Base-by-base conservation (phyloP, 1,284 basidiomycete species). In the Phenoliferia sp. region DNA sequence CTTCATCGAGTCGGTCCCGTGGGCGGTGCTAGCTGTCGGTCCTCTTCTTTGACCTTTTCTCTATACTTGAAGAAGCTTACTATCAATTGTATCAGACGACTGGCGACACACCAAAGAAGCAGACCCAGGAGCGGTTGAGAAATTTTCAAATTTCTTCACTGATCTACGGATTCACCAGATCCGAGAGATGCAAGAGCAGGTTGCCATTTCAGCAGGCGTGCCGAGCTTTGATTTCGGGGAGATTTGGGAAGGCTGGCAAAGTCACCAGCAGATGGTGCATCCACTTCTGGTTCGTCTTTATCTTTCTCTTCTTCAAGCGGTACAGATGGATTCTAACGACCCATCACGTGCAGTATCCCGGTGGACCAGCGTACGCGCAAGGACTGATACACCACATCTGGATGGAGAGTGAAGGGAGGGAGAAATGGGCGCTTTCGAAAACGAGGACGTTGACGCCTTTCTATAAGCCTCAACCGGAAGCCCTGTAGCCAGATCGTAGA, bases 181-280 rank as follows among this genome's bases (percentile, higher is more conserved):
- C 39, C 69, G 74, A 16, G 66, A 75, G 56, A 74, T 76, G 75
- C 68, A 71, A 58, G 67, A 74, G 48, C 67, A 67, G 32, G 67
- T 76, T 22, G 69, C 69, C 17, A 57, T 57, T n/a, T 66, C 68
- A 48, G 44, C 67, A 32, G 74, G 74, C 1, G 34, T 75, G 1
- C 71, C 71, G 3, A 58, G 70, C 36, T 76, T 72, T 39, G 76
- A 77, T 58, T 76, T 74, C 55, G 75, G 75, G 0, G 67, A 70
- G 19, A 60, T 73, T 2, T 77, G 73, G 69, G 75, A 77, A 58
- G 76, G 76, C 31, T 77, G 69, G 66, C 76, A 76, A 63, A 66
- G 59, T 33, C 63, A 66, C 19, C 72, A 73, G 66, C 64, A 71
- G 35, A 71, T 69, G 71, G 73, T 74, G n/a, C 74, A 75, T 58